Conservation (phyloP, 495 filamentous ascomycete genomes). For the Penicillium robsamsonii region DNA sequence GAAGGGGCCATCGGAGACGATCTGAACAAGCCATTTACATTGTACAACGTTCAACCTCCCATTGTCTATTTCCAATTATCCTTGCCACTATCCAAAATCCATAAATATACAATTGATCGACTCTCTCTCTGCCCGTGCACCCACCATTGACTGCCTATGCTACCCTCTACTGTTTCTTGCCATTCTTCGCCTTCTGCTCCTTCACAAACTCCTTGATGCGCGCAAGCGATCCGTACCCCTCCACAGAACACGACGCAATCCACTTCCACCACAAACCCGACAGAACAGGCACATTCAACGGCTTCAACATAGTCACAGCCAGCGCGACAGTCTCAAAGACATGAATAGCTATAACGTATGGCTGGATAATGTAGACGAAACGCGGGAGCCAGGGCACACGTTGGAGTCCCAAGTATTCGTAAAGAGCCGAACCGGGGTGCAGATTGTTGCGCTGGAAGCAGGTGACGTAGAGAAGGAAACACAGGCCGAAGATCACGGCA, state of each 20-base stretch:
- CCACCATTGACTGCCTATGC: neutral
- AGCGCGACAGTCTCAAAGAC: slow-evolving; percentile 51
- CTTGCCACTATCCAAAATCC: neutral
- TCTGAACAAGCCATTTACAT: neutral
- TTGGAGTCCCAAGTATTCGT: slow-evolving; percentile 46
- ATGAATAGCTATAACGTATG: slow-evolving; percentile 54
- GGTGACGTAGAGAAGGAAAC: slow-evolving; percentile 41
- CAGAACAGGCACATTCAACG: slow-evolving; percentile 42
- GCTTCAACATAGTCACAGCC: slow-evolving; percentile 48
- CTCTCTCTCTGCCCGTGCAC: neutral
- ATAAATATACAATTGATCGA: neutral
- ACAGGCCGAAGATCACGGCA: slow-evolving; percentile 43
- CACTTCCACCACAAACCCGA: slow-evolving; percentile 61
- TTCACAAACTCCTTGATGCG: slow-evolving; percentile 57
- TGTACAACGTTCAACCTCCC: neutral
- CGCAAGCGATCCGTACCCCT: slow-evolving; percentile 53
- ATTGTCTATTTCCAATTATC: neutral
- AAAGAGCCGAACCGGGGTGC: slow-evolving; percentile 51
- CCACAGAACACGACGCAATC: slow-evolving; percentile 55
- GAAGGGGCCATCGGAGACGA: neutral
- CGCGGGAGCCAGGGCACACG: slow-evolving; percentile 48
- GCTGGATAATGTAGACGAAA: slow-evolving; percentile 51
- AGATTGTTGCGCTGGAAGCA: slow-evolving; percentile 53
- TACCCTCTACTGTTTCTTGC: slow-evolving; percentile 22
- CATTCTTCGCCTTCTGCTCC: slow-evolving; percentile 48